A percentile compares a stretch with the other conserved stretches of the same genome.
Evolutionary conservation across 73 alveolate genomes (phyloP).

Genomic region (Durusdinium trenchii): DNA sequence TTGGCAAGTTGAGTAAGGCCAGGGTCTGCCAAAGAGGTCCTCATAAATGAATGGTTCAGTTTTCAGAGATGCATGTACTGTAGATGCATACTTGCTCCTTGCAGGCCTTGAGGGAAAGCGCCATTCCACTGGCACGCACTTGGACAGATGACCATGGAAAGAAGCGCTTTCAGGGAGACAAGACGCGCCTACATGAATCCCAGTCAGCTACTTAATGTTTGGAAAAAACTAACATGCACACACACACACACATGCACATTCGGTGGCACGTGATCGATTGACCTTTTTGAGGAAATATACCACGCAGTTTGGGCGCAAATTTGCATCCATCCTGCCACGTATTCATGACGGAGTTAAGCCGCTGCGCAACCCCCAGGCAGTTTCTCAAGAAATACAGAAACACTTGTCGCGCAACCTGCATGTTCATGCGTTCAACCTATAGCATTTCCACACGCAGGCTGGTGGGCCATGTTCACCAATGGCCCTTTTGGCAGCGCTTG

Average conservation of each 20-base stretch:
- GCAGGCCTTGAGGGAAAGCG: neutral
- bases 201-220: neutral
- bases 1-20: neutral
- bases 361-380: neutral
- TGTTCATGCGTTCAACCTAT: too few relatives aligned
- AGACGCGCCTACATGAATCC: neutral
- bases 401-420: too few relatives aligned
- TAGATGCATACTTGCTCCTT: neutral
- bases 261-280: too few relatives aligned
- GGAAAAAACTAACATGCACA: too few relatives aligned
- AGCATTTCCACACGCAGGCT: too few relatives aligned
- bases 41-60: neutral
- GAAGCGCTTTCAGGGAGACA: neutral
- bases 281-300: slow-evolving; percentile 5
- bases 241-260: too few relatives aligned
- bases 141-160: neutral
- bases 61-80: neutral
- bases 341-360: neutral
- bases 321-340: neutral
- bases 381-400: too few relatives aligned
- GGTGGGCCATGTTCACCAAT: too few relatives aligned
- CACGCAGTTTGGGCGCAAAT: neutral
- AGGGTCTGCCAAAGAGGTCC: neutral
- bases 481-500: neutral
- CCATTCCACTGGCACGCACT: neutral